Percentiles rank a stretch among this genome's conserved stretches.
phyloP scores from a whole-genome alignment of 1,139 yeast species.

The Geotrichum bryndzae region DNA sequence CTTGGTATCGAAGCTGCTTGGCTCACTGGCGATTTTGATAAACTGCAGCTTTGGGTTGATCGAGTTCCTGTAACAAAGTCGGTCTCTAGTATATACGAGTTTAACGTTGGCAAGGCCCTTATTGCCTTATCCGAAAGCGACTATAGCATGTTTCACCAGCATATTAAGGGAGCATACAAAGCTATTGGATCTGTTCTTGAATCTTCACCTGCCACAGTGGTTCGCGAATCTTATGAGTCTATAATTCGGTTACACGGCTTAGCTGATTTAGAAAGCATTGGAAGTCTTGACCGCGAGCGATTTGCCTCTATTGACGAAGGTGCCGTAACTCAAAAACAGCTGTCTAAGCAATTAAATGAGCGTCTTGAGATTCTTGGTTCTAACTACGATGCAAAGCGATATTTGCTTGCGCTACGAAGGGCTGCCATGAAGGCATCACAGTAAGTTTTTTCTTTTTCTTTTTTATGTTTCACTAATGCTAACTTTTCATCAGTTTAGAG shows the following conservation, averaged over 20 bases:
- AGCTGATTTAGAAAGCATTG: slow-evolving; percentile 49
- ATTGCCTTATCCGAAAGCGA: slow-evolving; percentile 40
- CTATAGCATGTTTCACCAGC: slow-evolving; percentile 33
- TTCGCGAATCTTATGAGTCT: slow-evolving; percentile 50
- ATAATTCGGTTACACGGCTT: slow-evolving; percentile 66
- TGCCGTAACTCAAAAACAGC: slow-evolving; percentile 23
- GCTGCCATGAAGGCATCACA: slow-evolving; percentile 42
- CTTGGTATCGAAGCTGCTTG: slow-evolving; percentile 75
- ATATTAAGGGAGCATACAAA: slow-evolving; percentile 48
- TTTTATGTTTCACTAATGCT: neutral
- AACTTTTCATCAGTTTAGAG: slow-evolving; percentile 31
- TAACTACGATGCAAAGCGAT: slow-evolving; percentile 36
- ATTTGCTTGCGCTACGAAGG: slow-evolving; percentile 34
- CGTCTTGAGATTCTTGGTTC: slow-evolving; percentile 34
- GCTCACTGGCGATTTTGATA: slow-evolving; percentile 50
- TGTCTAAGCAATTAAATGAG: slow-evolving; percentile 24
- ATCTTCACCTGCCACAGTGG: slow-evolving; percentile 54
- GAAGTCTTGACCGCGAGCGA: slow-evolving; percentile 22
- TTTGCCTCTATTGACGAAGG: slow-evolving; percentile 24
- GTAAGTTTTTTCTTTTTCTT: slow-evolving; percentile 3
- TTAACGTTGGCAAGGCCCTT: slow-evolving; percentile 60
- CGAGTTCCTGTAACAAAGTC: slow-evolving; percentile 39
- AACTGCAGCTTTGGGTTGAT: slow-evolving; percentile 53
- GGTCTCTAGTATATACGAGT: slow-evolving; percentile 42
- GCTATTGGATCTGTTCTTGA: slow-evolving; percentile 59